A percentile compares a stretch with the other conserved stretches of the same genome.
Conservation (phyloP, 208 protist genomes). For the Endotrypanum monterogeii region DNA sequence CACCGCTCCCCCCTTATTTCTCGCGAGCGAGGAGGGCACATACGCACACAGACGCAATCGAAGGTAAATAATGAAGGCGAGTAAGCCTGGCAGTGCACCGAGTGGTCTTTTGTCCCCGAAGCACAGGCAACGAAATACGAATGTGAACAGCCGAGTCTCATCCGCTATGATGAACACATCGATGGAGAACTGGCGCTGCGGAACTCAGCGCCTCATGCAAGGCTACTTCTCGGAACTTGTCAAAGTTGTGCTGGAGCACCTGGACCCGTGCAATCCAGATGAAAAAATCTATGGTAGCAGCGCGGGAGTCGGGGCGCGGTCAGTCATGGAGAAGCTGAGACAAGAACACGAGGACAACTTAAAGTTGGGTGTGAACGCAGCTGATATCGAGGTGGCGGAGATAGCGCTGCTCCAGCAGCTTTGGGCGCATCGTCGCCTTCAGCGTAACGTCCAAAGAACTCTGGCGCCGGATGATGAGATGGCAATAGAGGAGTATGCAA, state of each 20-base stretch:
- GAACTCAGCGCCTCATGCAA: slow-evolving; percentile 7
- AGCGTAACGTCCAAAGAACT: not conserved
- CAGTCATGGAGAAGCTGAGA: not conserved
- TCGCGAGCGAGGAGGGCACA: too few species aligned
- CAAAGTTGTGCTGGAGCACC: slow-evolving; percentile 1
- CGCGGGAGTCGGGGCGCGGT: not conserved
- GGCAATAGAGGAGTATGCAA: not conserved
- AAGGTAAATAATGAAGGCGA: not conserved
- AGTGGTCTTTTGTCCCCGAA: not conserved
- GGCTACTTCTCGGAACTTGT: slow-evolving; percentile 19
- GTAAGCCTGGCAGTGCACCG: not conserved
- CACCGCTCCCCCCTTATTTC: too few species aligned
- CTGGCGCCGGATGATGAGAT: not conserved
- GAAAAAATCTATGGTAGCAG: not conserved
- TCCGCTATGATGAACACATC: not conserved
- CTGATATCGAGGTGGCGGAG: slow-evolving; percentile 6
- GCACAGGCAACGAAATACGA: not conserved
- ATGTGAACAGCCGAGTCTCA: not conserved
- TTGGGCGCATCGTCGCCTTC: not conserved
- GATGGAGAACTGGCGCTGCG: slow-evolving; percentile 6
- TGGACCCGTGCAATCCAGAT: not conserved
- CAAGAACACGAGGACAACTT: slow-evolving; percentile 7
- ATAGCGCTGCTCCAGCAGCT: slow-evolving; percentile 18
- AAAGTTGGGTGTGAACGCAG: slow-evolving; percentile 15
- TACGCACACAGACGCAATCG: slow-evolving; percentile 1